Evolutionary conservation across 1,284 basidiomycete genomes (phyloP).

Genomic region (Boletus semigastroideus): DNA sequence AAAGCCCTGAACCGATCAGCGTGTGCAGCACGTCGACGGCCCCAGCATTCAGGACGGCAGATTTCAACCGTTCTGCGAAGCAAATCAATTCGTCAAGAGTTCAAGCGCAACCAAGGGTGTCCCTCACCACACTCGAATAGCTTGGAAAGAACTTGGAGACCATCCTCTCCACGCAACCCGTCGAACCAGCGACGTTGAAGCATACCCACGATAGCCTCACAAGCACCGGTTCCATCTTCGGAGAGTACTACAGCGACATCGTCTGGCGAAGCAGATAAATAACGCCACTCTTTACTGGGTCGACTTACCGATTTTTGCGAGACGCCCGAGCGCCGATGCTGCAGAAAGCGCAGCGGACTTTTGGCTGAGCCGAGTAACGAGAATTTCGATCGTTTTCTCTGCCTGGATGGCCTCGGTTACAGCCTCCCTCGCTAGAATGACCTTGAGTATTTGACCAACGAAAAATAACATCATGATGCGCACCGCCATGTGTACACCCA

Average conservation of each 20-base stretch:
- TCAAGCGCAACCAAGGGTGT: background rate
- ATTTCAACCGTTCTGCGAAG: constrained; percentile 15
- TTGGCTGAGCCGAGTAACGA: constrained; percentile 17
- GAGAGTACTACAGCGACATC: constrained; percentile 15
- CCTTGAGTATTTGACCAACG: background rate
- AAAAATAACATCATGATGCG: background rate
- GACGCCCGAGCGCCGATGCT: constrained; percentile 17
- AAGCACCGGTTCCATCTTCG: constrained; percentile 3
- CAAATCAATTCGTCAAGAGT: background rate
- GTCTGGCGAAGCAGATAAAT: constrained; percentile 8
- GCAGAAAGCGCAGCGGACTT: constrained; percentile 23
- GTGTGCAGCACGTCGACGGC: constrained; percentile 10
- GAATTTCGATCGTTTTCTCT: constrained; percentile 15
- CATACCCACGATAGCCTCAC: constrained; percentile 21
- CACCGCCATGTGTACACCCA: background rate
- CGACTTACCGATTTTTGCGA: constrained; percentile 22
- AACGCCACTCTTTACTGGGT: background rate
- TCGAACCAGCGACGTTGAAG: constrained; percentile 30
- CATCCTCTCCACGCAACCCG: constrained; percentile 26
- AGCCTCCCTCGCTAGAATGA: constrained; percentile 1
- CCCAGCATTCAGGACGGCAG: constrained; percentile 14
- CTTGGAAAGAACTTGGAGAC: constrained; percentile 19
- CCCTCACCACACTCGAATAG: constrained; percentile 24
- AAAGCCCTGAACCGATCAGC: constrained; percentile 14
- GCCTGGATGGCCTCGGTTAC: constrained; percentile 18